Base-by-base conservation (phyloP, 129 eudicot species). In the Artemisia tridentata region DNA sequence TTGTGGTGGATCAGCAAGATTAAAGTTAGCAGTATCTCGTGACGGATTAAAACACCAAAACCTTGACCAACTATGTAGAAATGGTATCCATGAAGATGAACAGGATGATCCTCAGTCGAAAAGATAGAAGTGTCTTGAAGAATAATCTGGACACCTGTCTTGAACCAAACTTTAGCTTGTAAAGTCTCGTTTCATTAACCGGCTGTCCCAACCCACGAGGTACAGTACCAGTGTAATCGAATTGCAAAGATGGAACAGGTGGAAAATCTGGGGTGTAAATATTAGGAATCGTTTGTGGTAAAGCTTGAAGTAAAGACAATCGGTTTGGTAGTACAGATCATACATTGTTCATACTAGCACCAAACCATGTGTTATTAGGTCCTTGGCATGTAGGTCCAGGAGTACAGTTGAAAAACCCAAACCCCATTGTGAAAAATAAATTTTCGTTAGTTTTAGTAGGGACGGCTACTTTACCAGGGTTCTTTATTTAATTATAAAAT, bases 61-160 rank as follows among this genome's bases (percentile, higher is more conserved):
- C 96, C 96, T 50, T 82, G 85, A 20, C 89, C 96, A 62, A 86
- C 85, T 0, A 89, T 73, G 67, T 74, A 82, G 66, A 89, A 89
- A 41, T 82, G 84, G 73, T 89, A 84, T 2, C 96, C 96, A 54
- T 89, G 96, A 15, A 88, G 86, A 77, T 83, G 96, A 74, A 88
- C 81, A 2, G 91, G 96, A 34, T 88, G 91, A 58, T 83, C 86
- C 69, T 84, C 90, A 0, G 86, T 80, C 12, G 88, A 58, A 48
- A 78, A 65, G 55, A 89, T 86, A 20, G 76, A 81, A 47, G 92
- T 89, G 67, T 84, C 88, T 80, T 88, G 88, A 6, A 88, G 14
- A 56, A 88, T 81, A 4, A 88, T 80, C 69, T 88, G 88, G 4
- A 88, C 96, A 0, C 11, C 4, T 25, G 29, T 25, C 29, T 38